Base-by-base conservation (phyloP, 2,329 filamentous ascomycete species). In the Colletotrichum theobromicola region DNA sequence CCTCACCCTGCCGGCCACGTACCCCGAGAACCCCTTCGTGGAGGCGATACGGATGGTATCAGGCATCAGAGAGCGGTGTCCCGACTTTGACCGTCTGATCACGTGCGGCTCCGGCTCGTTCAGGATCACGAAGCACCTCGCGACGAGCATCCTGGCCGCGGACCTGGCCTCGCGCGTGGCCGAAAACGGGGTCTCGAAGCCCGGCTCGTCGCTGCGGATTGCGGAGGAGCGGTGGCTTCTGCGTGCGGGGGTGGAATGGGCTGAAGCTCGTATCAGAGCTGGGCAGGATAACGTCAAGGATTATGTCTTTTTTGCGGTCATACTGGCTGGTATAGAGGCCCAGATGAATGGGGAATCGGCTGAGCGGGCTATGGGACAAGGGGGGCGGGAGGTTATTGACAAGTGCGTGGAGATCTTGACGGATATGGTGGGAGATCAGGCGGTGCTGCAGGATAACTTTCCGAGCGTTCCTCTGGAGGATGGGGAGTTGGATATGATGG, bases 151-250 rank as follows among this genome's bases (percentile, higher is more conserved):
- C 4, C 80, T 90, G 15, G 83, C 82, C 35, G 79, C 87, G 7
- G 88, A 90, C 73, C 82, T 89, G 7, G 78, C 87, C 30, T 82
- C 84, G 76, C 83, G 86, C 73, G 82, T 85, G 9, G 81, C 85
- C 42, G 87, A 88, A 66, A 83, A 86, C 60, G 77, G 32, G 81
- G 79, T 37, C 78, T 81, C 9, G 80, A 78, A 12, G 80, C 77
- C 32, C 73, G 81, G 18, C 73, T 81, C 3, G 79, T 82, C 2
- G 80, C 82, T 62, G 7, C 81, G 78, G 16, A 78, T 77, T 66
- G 75, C 75, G 15, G 83, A 86, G 53, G 74, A 85, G 21, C 80
- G 79, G 4, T 75, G 77, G 16, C 80, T 81, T 5, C 76, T 85
- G 2, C 76, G 80, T 2, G 78, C 79, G 4, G 77, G 79, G 5